Evolutionary conservation across 257 asterid species (phyloP).

Genomic region (Solanum etuberosum): DNA sequence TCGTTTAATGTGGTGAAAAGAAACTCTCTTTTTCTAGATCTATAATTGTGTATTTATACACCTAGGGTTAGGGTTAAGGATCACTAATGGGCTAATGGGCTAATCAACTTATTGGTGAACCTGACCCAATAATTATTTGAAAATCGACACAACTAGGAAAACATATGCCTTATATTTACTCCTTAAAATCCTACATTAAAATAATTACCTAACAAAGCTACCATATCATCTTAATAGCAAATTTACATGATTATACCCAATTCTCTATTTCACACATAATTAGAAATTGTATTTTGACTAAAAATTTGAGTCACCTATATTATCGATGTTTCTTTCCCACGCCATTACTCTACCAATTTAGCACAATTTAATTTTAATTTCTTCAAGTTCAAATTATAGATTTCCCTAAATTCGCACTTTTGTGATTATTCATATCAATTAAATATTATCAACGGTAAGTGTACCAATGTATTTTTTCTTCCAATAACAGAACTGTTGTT

Average conservation of each 20-base stretch:
- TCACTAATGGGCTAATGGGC: neutral
- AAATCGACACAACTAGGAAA: neutral
- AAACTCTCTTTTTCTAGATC: neutral
- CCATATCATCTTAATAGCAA: neutral
- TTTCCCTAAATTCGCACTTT: neutral
- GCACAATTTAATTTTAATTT: neutral
- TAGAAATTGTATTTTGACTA: neutral
- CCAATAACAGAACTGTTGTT: neutral
- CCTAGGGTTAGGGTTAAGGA: neutral
- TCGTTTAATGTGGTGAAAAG: no score
- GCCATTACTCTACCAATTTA: neutral
- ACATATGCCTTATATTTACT: neutral
- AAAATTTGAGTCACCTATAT: neutral
- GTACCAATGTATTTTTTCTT: no score
- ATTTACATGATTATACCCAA: neutral
- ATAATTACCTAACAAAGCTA: neutral
- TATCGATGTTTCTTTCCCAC: neutral
- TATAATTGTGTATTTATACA: neutral
- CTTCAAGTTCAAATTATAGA: neutral
- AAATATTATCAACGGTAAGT: no score
- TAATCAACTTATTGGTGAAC: neutral
- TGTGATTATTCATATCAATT: neutral
- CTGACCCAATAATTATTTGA: neutral
- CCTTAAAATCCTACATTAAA: neutral
- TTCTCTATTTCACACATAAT: neutral